Conservation (phyloP, 2,329 filamentous ascomycete species). For the Aciculosporium take region DNA sequence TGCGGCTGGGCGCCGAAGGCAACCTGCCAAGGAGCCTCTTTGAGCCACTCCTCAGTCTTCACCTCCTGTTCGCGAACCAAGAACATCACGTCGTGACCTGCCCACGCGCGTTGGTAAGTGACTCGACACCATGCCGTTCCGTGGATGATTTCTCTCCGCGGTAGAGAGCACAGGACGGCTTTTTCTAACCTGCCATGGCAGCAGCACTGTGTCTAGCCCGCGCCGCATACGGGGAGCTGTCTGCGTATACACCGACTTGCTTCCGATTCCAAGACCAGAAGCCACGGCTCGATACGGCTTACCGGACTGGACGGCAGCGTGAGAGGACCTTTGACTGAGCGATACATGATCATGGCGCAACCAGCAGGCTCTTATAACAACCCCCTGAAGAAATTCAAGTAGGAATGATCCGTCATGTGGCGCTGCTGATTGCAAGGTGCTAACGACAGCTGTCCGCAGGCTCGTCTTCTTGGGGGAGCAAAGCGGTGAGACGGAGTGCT, state of each 20-base stretch:
- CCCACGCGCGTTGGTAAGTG: too few species aligned
- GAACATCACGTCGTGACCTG: too few species aligned
- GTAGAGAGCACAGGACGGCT: not conserved
- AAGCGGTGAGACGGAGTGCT: slow-evolving; percentile 55
- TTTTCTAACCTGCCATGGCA: not conserved
- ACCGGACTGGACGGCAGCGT: not conserved
- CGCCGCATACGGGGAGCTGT: not conserved
- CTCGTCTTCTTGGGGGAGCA: slow-evolving; percentile 97
- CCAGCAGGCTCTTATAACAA: slow-evolving; percentile 85
- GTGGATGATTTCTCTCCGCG: not conserved
- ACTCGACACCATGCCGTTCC: not conserved
- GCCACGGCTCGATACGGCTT: not conserved
- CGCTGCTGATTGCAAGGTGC: not conserved
- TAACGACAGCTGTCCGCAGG: slow-evolving; percentile 30
- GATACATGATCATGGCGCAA: slow-evolving; percentile 55
- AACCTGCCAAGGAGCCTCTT: too few species aligned
- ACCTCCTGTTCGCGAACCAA: too few species aligned
- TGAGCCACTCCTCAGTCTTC: too few species aligned
- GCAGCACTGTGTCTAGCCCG: not conserved
- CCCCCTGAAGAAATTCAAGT: slow-evolving; percentile 99
- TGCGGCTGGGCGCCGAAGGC: too few species aligned
- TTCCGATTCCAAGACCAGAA: not conserved
- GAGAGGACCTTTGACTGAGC: not conserved
- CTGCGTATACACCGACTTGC: not conserved
- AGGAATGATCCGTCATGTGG: slow-evolving; percentile 12